Base-by-base conservation (phyloP, 1,139 yeast species). In the Scheffersomyces cryptocercus region DNA sequence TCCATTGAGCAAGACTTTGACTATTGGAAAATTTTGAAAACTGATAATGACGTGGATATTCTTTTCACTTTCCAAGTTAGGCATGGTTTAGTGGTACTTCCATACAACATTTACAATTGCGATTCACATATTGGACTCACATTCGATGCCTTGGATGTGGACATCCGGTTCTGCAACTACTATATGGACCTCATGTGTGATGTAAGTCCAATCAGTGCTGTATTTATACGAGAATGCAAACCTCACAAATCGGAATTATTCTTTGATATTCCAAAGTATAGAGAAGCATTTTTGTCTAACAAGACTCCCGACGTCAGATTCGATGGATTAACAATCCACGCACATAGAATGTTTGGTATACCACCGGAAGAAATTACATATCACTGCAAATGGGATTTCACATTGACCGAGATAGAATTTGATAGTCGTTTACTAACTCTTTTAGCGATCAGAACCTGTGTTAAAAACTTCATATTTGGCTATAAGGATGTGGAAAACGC, bases 331-430 rank as follows among this genome's bases (percentile, higher is more conserved):
- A 59, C 75, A 4, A 74, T 88, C 12, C 96, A 87, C 62, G 93
- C 96, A 1, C 96, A 91, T 60, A 75, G 98, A 57, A 81, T 90
- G 83, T 89, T 90, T 71, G 98, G 99, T 0, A 62, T 89, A 1
- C 97, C 97, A 0, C 97, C 97, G 0, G 72, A 76, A 2, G 96
- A 88, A 59, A 88, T 93, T 1, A 88, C 97, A 0, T 93, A 88
- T 58, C 82, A 80, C 51, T 90, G 97, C 58, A 85, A 88, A 50
- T 93, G 98, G 98, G 91, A 87, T 51, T 80, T 91, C 51, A 81
- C 79, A 28, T 62, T 86, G 2, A 95, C 90, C 8, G 70, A 70
- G 4, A 67, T 90, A 12, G 48, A 57, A 1, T 67, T 88, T 12
- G 75, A 82, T 47, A 78, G 89, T 1, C 68, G 75, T 3, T 70